Evolutionary conservation across 768 basidiomycete genomes (phyloP), one percentile per base, ranked within the genome.

Genomic region (Leccinum arenicola): DNA sequence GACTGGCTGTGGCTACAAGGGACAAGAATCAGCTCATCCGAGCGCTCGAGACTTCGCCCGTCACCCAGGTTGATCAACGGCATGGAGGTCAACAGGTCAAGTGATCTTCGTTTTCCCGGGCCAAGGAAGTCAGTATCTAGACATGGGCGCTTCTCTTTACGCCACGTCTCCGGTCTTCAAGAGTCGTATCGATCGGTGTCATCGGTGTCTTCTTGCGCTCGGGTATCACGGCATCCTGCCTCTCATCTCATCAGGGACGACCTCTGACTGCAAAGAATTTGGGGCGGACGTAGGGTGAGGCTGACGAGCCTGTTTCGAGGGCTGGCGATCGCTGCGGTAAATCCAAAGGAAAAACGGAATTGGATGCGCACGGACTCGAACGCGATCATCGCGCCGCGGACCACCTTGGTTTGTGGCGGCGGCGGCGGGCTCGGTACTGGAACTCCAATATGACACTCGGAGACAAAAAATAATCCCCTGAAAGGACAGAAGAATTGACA

Each of bases 31-130:
- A 87, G 47, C 74, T 91, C 3, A 57, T 80, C 8, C 69, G 75
- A 17, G 78, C 75, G 50, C 74, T 91, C 8, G 63, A 59, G 6
- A 63, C 61, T 0, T 75, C 81, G 7, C 54, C 73, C 4, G 64
- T 76, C 21, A 66, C 74, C 19, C 69, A 75, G 48, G 67, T 71
- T 21, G 60, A 66, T 17, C 38, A 38, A n/a, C 64, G 71, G 15
- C 33, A 57, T 1, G 61, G 6, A 14, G 38, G 38, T 15, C 36
- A 15, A 15, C 36, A 36, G 15, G 15, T n/a, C 72, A 75, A 4
- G 76, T 81, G 1, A 77, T 83, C 6, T 89, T 91, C 64, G 84
- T 89, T 4, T 90, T 89, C 69, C 85, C 88, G n/a, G 89, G 89
- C 8, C 87, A 90, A 66, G 89, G 88, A 38, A 76, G 81, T 31